Evolutionary conservation across 306 rosid genomes (phyloP).

Genomic region (Astragalus membranaceus): DNA sequence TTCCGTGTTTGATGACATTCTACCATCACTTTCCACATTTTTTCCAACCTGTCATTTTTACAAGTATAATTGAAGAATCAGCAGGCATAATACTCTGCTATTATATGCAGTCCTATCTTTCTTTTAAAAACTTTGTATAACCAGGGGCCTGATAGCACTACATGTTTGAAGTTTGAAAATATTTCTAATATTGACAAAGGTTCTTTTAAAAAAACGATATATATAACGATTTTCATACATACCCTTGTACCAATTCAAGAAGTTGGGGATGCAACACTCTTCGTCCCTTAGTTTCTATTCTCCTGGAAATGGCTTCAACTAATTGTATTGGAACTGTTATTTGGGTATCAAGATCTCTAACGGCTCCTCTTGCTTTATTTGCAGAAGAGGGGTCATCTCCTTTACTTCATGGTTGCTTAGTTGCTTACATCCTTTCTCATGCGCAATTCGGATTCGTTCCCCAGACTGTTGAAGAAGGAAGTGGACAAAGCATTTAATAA

Average conservation of each 20-base stretch:
- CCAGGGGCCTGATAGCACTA: too few relatives aligned
- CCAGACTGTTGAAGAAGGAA: slow-evolving; percentile 55
- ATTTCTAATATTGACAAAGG: neutral
- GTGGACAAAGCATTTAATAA: slow-evolving; percentile 4
- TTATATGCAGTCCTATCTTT: neutral
- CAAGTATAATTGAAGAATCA: neutral
- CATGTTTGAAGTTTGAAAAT: neutral
- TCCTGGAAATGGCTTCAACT: slow-evolving; percentile 68
- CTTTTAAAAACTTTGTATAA: neutral
- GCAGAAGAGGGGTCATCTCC: slow-evolving; percentile 61
- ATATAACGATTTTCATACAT: slow-evolving; percentile 18
- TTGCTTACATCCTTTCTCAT: slow-evolving; percentile 68
- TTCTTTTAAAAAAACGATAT: neutral
- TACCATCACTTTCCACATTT: slow-evolving; percentile 98
- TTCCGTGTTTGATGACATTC: slow-evolving; percentile 77
- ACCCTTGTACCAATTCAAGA: slow-evolving; percentile 73
- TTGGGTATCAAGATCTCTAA: slow-evolving; percentile 74
- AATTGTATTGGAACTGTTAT: slow-evolving; percentile 90
- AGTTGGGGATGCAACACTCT: slow-evolving; percentile 89
- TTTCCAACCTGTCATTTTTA: slow-evolving; percentile 52
- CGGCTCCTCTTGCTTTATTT: slow-evolving; percentile 67
- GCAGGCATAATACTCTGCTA: neutral
- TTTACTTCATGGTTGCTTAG: slow-evolving; percentile 68
- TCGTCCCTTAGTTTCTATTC: slow-evolving; percentile 89
- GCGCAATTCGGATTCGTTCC: slow-evolving; percentile 65